These are phyloP conservation scores for Pogostemon cablin DNA, from an alignment of 257 asterid genomes.

Conservation along the genomic window DNA sequence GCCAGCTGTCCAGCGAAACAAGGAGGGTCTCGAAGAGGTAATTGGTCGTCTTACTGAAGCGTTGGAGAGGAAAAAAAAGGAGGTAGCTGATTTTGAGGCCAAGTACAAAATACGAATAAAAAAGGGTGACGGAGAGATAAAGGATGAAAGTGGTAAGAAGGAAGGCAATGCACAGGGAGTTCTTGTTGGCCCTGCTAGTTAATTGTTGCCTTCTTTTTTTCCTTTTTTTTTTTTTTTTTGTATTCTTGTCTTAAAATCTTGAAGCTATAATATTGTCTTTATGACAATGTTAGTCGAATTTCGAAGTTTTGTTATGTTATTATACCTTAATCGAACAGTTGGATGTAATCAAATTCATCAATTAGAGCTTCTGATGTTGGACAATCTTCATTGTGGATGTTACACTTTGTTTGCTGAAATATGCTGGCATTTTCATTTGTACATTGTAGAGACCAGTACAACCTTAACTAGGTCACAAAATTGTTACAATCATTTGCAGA, in stretches of 20 bases:
- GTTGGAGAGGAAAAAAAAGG: conserved; percentile 86
- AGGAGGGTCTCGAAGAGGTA: conserved; percentile 95
- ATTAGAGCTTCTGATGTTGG: not conserved
- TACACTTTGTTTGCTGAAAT: not conserved
- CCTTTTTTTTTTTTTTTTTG: not conserved
- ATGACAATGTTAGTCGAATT: conserved; percentile 25
- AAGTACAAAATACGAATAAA: conserved; percentile 82
- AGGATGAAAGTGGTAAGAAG: conserved; percentile 74
- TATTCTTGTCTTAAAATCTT: conserved; percentile 16
- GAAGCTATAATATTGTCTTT: not conserved
- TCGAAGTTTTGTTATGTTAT: too few species aligned
- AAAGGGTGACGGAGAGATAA: conserved; percentile 71
- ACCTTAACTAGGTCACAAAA: not conserved
- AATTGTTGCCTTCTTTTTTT: conserved; percentile 17
- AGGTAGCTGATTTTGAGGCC: conserved; percentile 77
- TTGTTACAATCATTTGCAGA: not conserved
- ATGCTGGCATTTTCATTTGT: not conserved
- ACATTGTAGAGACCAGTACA: not conserved
- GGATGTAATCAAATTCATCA: too few species aligned
- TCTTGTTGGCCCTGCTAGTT: conserved; percentile 86
- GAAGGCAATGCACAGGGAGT: conserved; percentile 98
- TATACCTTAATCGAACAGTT: too few species aligned
- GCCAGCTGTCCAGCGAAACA: conserved; percentile 90
- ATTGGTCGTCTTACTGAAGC: conserved; percentile 79
- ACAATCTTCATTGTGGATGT: not conserved